Evolutionary conservation across 768 basidiomycete species (phyloP).

Genomic region (Cyathus striatus): DNA sequence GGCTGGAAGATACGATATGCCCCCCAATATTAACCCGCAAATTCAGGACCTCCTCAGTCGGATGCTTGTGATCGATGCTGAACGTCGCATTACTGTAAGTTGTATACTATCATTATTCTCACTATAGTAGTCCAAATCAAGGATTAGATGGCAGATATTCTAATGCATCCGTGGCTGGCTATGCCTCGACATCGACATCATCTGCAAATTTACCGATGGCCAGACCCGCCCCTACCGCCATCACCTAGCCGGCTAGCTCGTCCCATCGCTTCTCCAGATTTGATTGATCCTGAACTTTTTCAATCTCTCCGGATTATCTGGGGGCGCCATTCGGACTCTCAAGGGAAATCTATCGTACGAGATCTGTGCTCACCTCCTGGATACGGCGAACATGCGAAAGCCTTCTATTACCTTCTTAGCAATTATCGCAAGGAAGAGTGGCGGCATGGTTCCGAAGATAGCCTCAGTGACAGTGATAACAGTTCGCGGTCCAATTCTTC

Average conservation of each 20-base stretch:
- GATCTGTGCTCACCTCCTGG: constrained; percentile 71
- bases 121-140: constrained; percentile 1
- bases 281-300: constrained; percentile 76
- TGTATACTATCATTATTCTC: constrained; percentile 2
- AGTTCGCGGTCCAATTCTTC: too few species aligned
- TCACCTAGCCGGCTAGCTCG: constrained; percentile 63
- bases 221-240: constrained; percentile 46
- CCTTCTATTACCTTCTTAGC: constrained; percentile 81
- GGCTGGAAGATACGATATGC: constrained; percentile 80
- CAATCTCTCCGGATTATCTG: constrained; percentile 79
- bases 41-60: constrained; percentile 79
- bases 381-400: constrained; percentile 73
- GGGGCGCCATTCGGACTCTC: constrained; percentile 63
- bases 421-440: constrained; percentile 62
- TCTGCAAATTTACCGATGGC: constrained; percentile 26
- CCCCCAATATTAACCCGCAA: constrained; percentile 71
- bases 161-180: constrained; percentile 79
- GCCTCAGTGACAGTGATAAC: constrained; percentile 11
- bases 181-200: constrained; percentile 42
- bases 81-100: constrained; percentile 74
- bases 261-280: constrained; percentile 60
- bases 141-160: constrained; percentile 79
- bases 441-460: constrained; percentile 43
- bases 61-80: constrained; percentile 88
- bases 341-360: constrained; percentile 46